phyloP scores from a whole-genome alignment of 1,284 basidiomycete species.

The Rhodotorula sp. region DNA sequence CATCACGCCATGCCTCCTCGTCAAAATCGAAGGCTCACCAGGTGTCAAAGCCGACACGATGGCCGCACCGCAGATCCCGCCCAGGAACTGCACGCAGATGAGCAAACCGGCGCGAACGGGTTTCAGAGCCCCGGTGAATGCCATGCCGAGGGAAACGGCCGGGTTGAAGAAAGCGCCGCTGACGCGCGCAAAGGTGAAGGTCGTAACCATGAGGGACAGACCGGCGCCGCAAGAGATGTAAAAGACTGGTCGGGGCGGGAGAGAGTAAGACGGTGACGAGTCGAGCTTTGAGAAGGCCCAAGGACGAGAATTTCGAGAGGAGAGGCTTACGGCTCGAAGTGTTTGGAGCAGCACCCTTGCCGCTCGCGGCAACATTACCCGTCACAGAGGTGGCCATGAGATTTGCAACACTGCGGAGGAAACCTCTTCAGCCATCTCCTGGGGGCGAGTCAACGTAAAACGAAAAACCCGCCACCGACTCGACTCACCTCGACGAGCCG shows the following conservation, averaged over 20 bases:
- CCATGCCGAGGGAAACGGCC: conserved; percentile 62
- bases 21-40: background rate
- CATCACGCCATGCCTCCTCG: too few relatives aligned
- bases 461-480: background rate
- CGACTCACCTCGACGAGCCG: conserved; percentile 1
- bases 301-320: conserved; percentile 60
- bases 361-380: conserved; percentile 1
- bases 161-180: conserved; percentile 61
- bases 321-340: conserved; percentile 42
- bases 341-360: conserved; percentile 1
- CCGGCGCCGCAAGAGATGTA: conserved; percentile 49
- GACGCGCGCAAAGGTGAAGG: background rate
- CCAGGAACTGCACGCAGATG: conserved; percentile 51
- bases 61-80: conserved; percentile 42
- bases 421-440: too few relatives aligned
- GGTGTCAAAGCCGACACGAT: conserved; percentile 25
- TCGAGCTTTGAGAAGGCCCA: conserved; percentile 58
- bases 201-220: conserved; percentile 59
- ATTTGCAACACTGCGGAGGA: conserved; percentile 5
- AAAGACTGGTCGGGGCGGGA: background rate
- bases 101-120: conserved; percentile 64
- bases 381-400: conserved; percentile 9
- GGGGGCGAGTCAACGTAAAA: too few relatives aligned
- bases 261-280: too few relatives aligned
- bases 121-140: conserved; percentile 60